Percentiles rank a stretch among this genome's conserved stretches.
Evolutionary conservation across 345 rosid species (phyloP).

Genomic region (Hypericum androsaemum): DNA sequence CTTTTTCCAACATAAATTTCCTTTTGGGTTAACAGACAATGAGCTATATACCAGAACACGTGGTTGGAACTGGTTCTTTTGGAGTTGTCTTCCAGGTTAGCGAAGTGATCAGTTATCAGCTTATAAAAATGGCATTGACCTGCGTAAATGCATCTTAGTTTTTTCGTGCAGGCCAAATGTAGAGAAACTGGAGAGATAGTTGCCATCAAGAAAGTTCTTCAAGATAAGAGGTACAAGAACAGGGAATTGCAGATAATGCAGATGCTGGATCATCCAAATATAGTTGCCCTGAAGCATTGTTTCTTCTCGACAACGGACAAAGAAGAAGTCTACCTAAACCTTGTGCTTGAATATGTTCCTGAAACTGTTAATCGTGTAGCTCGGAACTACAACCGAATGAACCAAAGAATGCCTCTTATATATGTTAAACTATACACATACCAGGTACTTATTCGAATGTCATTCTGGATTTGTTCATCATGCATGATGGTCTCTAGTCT

Average conservation of each 20-base stretch:
- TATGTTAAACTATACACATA: conserved; percentile 89
- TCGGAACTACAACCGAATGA: conserved; percentile 67
- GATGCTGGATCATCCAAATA: conserved; percentile 88
- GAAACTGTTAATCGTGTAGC: conserved; percentile 81
- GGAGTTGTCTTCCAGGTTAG: conserved; percentile 94
- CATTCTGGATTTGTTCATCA: no score
- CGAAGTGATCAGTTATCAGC: conserved; percentile 1
- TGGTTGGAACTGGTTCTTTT: conserved; percentile 93
- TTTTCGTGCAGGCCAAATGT: conserved; percentile 73
- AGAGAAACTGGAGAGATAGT: conserved; percentile 90
- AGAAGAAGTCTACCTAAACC: conserved; percentile 91
- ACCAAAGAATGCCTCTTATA: conserved; percentile 82
- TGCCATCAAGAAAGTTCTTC: conserved; percentile 96
- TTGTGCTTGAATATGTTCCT: conserved; percentile 92
- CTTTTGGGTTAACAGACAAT: conserved; percentile 45
- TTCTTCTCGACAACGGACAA: conserved; percentile 92
- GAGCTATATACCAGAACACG: conserved; percentile 87
- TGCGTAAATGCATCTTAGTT: conserved; percentile 14
- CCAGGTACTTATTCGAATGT: conserved; percentile 39
- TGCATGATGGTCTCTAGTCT: no score
- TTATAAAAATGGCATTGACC: background rate
- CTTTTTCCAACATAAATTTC: conserved; percentile 14
- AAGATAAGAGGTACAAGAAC: conserved; percentile 95
- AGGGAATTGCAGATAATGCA: conserved; percentile 90
- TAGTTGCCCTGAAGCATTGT: conserved; percentile 73